Base-by-base conservation (phyloP, 805 yeast species). In the Wickerhamomyces canadensis region DNA sequence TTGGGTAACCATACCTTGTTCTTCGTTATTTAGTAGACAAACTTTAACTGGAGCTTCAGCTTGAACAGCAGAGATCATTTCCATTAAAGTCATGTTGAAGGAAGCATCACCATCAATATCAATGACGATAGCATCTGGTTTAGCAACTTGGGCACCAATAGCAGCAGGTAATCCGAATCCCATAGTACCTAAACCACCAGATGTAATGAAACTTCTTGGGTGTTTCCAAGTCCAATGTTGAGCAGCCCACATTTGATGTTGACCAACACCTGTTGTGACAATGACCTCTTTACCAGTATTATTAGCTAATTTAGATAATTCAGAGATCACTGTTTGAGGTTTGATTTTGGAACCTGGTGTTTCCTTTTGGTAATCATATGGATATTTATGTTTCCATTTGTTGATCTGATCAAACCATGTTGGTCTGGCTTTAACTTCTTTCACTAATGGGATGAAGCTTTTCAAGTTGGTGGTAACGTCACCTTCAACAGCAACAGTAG, bases 181-280 rank as follows among this genome's bases (percentile, higher is more conserved):
- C 98, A 91, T 91, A 40, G 98, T 91, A 54, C 98, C 98, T 55
- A 91, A 75, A 54, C 98, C 98, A 67, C 98, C 98, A 35, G 96
- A 87, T n/a, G 98, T 88, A 61, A 91, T 84, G 69, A 93, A 82
- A 35, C 94, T 74, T 64, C 98, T 79, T 54, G 98, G 98, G 45
- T 75, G 67, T 44, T 80, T 82, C 96, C 97, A 91, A 36, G 88
- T 78, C 78, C 84, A 89, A 65, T 88, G 89, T 69, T 93, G 98
- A 21, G 98, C 98, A 27, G 98, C 94, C 98, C 98, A 91, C 98
- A 91, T 91, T 71, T 91, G 98, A 74, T 91, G 98, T 72, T 93
- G 98, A 43, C 98, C 98, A 36, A 93, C 98, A 73, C 98, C 98
- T 26, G 98, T 93, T 37, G 98, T 84, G 52, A 91, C 82, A 52